Evolutionary conservation across 2,329 filamentous ascomycete species (phyloP), one percentile per base, ranked within the genome.

Genomic region (Aspergillus fumigatiaffinis): DNA sequence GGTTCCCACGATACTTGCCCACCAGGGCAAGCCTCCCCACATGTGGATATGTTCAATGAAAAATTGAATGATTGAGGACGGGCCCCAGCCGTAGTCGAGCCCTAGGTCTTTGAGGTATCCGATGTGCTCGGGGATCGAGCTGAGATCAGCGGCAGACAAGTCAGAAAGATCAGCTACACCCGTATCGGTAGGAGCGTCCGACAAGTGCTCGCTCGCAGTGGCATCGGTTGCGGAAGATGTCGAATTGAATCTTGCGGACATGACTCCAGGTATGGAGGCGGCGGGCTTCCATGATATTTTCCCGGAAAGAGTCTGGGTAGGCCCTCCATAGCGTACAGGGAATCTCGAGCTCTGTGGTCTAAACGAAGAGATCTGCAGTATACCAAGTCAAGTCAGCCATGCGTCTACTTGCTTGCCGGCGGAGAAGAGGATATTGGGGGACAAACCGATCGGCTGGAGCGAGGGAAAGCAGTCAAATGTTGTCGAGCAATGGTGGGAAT

Each of bases 51-150:
- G 86, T 79, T 99, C 94, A 10, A 97, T 77, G 2, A 84, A 23
- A 81, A 83, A 92, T 76, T 97, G 82, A 73, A 94, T 86, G 17
- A 85, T 63, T 3, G 87, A 77, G 0, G 92, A 90, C 4, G 90
- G 85, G 17, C 93, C 93, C 79, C 80, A 92, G 70, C 93, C 92
- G 68, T 88, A 97, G 67, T 97, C 90, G 23, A 99, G 79, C 3
- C 94, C 94, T 10, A 97, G 80, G 6, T 85, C 82, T 65, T 90
- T 85, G 57, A 99, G 79, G 69, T 92, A 97, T 60, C 94, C 94
- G 57, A 96, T 84, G 52, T 85, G 80, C 68, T 93, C 89, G 38
- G 89, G 85, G 61, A 91, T 84, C 60, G 82, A 76, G 59, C 86
- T 80, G 47, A 80, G 67, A 56, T 70, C 71, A 29, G 68, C 52